Conservation (phyloP, 192 early-diverging fungal genomes). For the Dissophora ornata region DNA sequence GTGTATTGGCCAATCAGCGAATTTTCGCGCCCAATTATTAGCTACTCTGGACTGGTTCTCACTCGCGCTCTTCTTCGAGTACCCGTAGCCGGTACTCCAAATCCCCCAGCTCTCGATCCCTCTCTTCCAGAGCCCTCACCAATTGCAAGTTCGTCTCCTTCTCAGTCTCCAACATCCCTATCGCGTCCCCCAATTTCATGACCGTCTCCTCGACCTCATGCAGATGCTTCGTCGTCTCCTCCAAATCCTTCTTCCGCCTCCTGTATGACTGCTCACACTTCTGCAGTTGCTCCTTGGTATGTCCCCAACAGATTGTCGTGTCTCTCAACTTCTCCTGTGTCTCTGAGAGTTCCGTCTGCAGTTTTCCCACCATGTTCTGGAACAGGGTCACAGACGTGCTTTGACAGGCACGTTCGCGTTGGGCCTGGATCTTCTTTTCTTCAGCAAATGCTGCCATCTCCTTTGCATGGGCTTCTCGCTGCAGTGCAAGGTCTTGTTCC, state of each 20-base stretch:
- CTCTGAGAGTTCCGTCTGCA: conserved; percentile 20
- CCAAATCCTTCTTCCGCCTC: conserved; percentile 26
- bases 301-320: conserved; percentile 15
- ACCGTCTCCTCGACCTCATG: conserved; percentile 38
- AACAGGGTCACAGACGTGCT: conserved; percentile 18
- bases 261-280: conserved; percentile 26
- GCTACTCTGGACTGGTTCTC: not conserved
- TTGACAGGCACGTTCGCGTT: conserved; percentile 32
- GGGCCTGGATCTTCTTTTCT: conserved; percentile 32
- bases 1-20: too few relatives aligned
- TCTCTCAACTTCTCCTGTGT: conserved; percentile 40
- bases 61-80: conserved; percentile 27
- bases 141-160: conserved; percentile 12
- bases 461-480: not conserved
- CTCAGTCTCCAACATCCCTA: conserved; percentile 29
- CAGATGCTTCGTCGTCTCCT: conserved; percentile 21
- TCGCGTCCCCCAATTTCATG: conserved; percentile 25
- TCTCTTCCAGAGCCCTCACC: conserved; percentile 11
- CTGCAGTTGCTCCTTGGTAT: conserved; percentile 40
- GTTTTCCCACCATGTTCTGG: conserved; percentile 38
- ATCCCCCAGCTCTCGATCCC: conserved; percentile 23
- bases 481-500: conserved; percentile 3
- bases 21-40: too few relatives aligned
- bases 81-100: conserved; percentile 28
- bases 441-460: conserved; percentile 19